A percentile compares a stretch with the other conserved stretches of the same genome.
Evolutionary conservation across 108 stramenopile genomes (phyloP).

Genomic region (Conticribra guillardii): DNA sequence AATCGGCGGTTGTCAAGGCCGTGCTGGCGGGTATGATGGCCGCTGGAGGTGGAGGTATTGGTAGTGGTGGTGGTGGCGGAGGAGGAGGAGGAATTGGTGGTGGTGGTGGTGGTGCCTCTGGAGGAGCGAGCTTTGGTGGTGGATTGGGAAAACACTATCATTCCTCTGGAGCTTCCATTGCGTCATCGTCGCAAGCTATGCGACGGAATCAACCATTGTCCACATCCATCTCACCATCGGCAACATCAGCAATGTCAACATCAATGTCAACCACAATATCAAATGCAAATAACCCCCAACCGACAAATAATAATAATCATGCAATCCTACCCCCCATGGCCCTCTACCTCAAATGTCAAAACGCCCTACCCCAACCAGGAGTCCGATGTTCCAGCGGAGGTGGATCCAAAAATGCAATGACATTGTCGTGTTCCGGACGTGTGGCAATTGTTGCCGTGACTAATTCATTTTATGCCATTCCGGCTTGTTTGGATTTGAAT

Average conservation of each 20-base stretch:
- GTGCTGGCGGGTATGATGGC: constrained; percentile 33
- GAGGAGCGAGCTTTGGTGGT: too few species aligned
- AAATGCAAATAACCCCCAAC: not conserved
- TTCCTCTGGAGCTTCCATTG: not conserved
- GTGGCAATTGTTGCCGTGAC: constrained; percentile 79
- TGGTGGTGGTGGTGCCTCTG: not conserved
- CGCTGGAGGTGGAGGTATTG: not conserved
- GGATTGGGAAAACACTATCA: not conserved
- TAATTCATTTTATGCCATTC: constrained; percentile 75
- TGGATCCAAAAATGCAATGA: constrained; percentile 67
- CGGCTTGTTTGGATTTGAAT: constrained; percentile 40
- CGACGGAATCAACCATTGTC: too few species aligned
- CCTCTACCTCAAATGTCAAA: constrained; percentile 33
- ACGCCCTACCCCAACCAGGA: constrained; percentile 62
- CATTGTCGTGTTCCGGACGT: constrained; percentile 59
- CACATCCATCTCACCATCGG: not conserved
- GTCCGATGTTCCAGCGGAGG: constrained; percentile 68
- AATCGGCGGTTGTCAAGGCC: constrained; percentile 19
- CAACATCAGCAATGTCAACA: not conserved
- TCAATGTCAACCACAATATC: constrained; percentile 4
- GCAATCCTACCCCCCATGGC: constrained; percentile 4
- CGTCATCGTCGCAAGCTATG: not conserved
- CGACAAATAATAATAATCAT: not conserved
- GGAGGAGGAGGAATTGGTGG: constrained; percentile 7
- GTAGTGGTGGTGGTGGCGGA: not conserved